These are phyloP conservation scores for Lachancea dasiensis DNA, from an alignment of 805 yeast species.

Conservation along the genomic window DNA sequence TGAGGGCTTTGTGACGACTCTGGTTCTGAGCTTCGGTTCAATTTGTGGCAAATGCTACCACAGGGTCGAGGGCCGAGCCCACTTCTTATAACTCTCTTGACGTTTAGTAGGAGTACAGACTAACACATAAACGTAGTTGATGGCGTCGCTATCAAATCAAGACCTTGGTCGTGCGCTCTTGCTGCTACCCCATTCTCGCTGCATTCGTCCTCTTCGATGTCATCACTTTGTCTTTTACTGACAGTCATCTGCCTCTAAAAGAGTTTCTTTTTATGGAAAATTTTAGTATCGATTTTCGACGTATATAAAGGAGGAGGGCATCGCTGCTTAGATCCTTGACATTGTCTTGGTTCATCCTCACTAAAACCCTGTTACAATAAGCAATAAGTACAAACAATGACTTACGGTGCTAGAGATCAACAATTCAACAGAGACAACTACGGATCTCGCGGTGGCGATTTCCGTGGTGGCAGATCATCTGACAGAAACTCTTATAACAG, in stretches of 20 bases:
- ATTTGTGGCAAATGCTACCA: no score
- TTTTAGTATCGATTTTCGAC: background rate
- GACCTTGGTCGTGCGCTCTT: no score
- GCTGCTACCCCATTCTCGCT: background rate
- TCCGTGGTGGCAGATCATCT: slow-evolving; percentile 36
- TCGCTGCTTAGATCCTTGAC: no score
- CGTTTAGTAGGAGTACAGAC: no score
- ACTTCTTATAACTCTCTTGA: no score
- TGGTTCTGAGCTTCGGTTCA: no score
- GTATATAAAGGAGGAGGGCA: slow-evolving; percentile 5
- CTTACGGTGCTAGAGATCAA: slow-evolving; percentile 34
- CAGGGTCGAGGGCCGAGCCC: no score
- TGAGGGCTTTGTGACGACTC: no score
- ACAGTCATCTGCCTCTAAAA: slow-evolving; percentile 2
- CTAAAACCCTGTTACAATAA: no score
- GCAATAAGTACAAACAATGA: slow-evolving; percentile 24
- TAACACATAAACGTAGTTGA: no score
- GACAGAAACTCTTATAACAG: slow-evolving; percentile 35
- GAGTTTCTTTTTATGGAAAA: slow-evolving; percentile 4
- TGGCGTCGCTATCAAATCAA: no score
- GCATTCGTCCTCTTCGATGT: background rate
- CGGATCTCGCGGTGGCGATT: slow-evolving; percentile 37
- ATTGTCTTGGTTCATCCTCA: no score
- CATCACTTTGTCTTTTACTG: slow-evolving; percentile 1
- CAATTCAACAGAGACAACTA: slow-evolving; percentile 34